Base-by-base conservation (phyloP, 345 rosid genomes). In the Mallotus nudiflorus region DNA sequence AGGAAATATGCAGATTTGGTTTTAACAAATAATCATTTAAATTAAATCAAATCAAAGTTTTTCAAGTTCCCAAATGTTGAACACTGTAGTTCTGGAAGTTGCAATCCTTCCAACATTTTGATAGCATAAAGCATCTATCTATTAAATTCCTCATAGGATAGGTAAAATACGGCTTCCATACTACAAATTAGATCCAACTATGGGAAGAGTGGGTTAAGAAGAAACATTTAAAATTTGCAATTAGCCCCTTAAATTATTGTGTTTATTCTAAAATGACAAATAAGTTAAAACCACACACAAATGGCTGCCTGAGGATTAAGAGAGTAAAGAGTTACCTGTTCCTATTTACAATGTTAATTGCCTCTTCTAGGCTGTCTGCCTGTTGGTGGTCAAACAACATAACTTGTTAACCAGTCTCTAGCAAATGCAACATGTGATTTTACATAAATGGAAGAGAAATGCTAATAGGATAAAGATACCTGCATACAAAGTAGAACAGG, bases 401-500 rank as follows among this genome's bases (percentile, higher is more conserved):
- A 70, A 28, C 10, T 33, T 19, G 59, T 69, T 35, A 69, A 73
- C 66, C 57, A 57, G 24, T 53, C 45, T 64, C 49, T 63, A 67
- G 54, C n/a, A 27, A 61, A 12, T 11, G 40, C 58, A 42, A n/a
- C 29, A 14, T 18, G 14, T 6, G 1, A 25, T 37, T n/a, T 62
- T 31, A 39, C 56, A 57, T 14, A 31, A 74, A 67, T 27, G 66
- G 13, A 52, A 56, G 39, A 67, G 39, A 57, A 49, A 48, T 20
- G 57, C 4, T 27, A 58, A 68, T 48, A 65, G 64, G n/a, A n/a
- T n/a, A 35, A 46, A 29, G n/a, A 20, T 74, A 82, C 85, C 85
- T 82, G 75, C 85, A 82, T 74, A 39, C 81, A 79, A 14, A 82
- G 76, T 56, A 82, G 72, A 65, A 82, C 80, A 11, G 85, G 83